Base-by-base conservation (phyloP, 2,329 filamentous ascomycete species). In the Clarireedia sp. region DNA sequence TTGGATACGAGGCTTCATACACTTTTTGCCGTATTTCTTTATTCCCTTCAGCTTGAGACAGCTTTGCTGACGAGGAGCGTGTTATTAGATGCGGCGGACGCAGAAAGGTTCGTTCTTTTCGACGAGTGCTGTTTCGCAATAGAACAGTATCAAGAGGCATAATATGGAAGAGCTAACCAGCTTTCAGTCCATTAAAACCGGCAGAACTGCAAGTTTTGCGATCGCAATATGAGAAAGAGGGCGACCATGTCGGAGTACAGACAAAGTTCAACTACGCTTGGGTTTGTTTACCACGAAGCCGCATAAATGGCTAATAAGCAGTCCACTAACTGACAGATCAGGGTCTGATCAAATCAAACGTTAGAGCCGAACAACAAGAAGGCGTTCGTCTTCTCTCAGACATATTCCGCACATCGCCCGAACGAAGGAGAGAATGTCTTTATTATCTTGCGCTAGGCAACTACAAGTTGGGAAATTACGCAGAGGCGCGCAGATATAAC, bases 231-330 rank as follows among this genome's bases (percentile, higher is more conserved):
- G 92, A 97, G 70, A 96, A 96, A 70, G 94, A 99, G 75, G 94
- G 92, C 64, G 89, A 95, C 67, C 95, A 95, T 77, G 92, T 96
- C 59, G 91, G 92, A 58, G 82, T 99, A 41, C 94, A 99, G 73
- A 99, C 94, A 59, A 97, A 97, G 71, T 99, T 99, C 82, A 99
- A 99, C 83, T 97, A 92, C 72, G 92, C 94, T 69, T 99, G 94
- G 94, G 90, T 95, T 82, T 56, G 77, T 64, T 38, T 29, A 48
- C 45, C 16, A 44, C 37, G 3, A 17, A 16, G 24, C 7, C 23
- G 33, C 44, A 19, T 21, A 52, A 21, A 41, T n/a, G 17, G 38
- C 14, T 44, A 21, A 44, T 6, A 2, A 44, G 7, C 4, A 9
- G 24, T 26, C 26, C 21, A 8, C 51, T 48, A n/a, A 56, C n/a